Evolutionary conservation across 2,329 filamentous ascomycete species (phyloP), one percentile per base, ranked within the genome.

Genomic region (Chrysosphaeria jannelii): DNA sequence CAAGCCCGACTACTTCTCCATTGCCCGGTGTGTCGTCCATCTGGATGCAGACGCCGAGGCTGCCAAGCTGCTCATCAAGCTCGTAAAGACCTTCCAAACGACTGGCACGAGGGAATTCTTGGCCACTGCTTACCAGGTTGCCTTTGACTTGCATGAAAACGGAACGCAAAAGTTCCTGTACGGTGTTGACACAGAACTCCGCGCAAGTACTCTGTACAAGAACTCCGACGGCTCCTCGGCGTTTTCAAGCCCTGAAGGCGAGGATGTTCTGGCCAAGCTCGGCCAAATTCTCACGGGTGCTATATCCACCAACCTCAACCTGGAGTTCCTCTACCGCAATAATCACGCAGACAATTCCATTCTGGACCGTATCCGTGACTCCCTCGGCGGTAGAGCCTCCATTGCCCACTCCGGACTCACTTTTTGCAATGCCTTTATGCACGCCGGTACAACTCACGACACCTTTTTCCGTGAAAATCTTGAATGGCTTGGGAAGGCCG

Each of bases 371-470:
- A 68, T 97, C 21, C 71, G 81, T 23, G 85, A 97, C 42, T 91
- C 79, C 35, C 51, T 97, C 10, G 85, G 97, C 40, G 78, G 79
- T 17, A 64, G 88, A 25, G 93, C 90, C 47, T 93, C 81, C 15
- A 97, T 97, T 34, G 93, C 93, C 57, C 85, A 97, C 45, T 89
- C 78, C 2, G 78, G 79, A 4, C 76, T 97, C 26, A 93, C 85
- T 1, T 85, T 97, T 38, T 85, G 81, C 39, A 93, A 93, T 37
- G 85, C 79, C 8, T 93, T 97, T 43, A 97, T 97, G 85, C 89
- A 97, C 41, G 79, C 89, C 25, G 88, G 85, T 28, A 97, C 85
- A 1, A 91, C 81, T 0, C 85, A 90, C 36, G 85, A 97, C 47
- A 88, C 81, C 38, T 97, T 97, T 50, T 93, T 97, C 62, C 63